phyloP scores from a whole-genome alignment of 108 stramenopile species.

The Discostella pseudostelligera region DNA sequence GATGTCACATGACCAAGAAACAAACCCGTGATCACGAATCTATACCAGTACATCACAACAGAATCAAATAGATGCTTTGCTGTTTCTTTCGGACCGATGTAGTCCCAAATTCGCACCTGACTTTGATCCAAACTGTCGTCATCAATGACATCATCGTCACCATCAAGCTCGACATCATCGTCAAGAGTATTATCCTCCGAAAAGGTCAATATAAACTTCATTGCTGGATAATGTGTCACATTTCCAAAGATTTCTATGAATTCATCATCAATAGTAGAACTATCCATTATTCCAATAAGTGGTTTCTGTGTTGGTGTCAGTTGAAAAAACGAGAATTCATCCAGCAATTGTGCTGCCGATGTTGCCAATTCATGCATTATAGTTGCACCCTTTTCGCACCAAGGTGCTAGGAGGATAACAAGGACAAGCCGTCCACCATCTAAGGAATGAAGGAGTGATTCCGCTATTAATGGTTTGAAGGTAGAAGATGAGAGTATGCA shows the following conservation, averaged over 20 bases:
- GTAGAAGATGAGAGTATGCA: not conserved
- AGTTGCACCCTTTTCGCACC: slow-evolving; percentile 22
- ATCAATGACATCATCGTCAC: slow-evolving; percentile 5
- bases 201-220: slow-evolving; percentile 38
- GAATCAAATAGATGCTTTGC: slow-evolving; percentile 41
- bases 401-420: slow-evolving; percentile 35
- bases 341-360: slow-evolving; percentile 25
- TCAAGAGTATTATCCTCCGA: not conserved
- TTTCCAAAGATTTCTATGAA: slow-evolving; percentile 26
- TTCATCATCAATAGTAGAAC: not conserved
- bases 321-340: slow-evolving; percentile 22
- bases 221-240: slow-evolving; percentile 30
- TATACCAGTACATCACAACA: slow-evolving; percentile 46
- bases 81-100: slow-evolving; percentile 34
- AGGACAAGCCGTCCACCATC: slow-evolving; percentile 38
- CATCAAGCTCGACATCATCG: slow-evolving; percentile 5
- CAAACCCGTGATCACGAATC: slow-evolving; percentile 28
- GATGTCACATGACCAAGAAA: slow-evolving; percentile 1
- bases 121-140: not conserved
- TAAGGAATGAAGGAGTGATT: slow-evolving; percentile 24
- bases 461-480: slow-evolving; percentile 6
- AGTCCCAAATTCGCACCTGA: slow-evolving; percentile 39
- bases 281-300: slow-evolving; percentile 29
- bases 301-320: slow-evolving; percentile 16
- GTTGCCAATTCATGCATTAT: slow-evolving; percentile 8